Evolutionary conservation across 805 yeast species (phyloP).

Genomic region (Yarrowia sp.): DNA sequence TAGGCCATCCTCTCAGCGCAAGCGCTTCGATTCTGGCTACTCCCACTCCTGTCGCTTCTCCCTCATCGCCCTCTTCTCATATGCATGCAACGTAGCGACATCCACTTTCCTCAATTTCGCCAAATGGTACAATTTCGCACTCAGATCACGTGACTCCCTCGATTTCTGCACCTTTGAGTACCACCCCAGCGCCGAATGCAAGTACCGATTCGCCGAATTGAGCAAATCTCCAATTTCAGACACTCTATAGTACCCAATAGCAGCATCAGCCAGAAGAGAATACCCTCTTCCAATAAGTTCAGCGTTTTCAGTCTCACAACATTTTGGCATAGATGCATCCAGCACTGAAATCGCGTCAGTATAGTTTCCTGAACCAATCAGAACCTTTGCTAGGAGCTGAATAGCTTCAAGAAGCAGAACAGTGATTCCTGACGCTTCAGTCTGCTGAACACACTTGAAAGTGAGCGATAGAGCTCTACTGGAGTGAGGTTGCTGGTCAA

Average conservation of each 20-base stretch:
- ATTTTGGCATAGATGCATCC: constrained; percentile 45
- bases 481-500: constrained; percentile 37
- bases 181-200: constrained; percentile 19
- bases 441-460: constrained; percentile 49
- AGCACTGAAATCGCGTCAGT: constrained; percentile 49
- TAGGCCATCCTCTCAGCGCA: not conserved
- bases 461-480: constrained; percentile 52
- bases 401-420: constrained; percentile 49
- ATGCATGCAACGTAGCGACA: not conserved
- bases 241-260: constrained; percentile 1
- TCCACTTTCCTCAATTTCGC: constrained; percentile 5
- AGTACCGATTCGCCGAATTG: not conserved
- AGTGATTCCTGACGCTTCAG: constrained; percentile 48
- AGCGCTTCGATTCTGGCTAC: not conserved
- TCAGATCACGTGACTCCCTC: not conserved
- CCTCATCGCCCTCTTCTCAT: constrained; percentile 8
- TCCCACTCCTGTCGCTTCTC: not conserved
- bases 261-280: constrained; percentile 37
- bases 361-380: constrained; percentile 44
- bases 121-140: constrained; percentile 13
- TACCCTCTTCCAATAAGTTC: constrained; percentile 45
- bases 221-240: not conserved
- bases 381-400: constrained; percentile 46
- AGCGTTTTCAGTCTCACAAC: constrained; percentile 44
- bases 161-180: constrained; percentile 7